Percentiles rank a stretch among this genome's conserved stretches.
Conservation (phyloP, 2,329 filamentous ascomycete genomes). For the Paecilomyces fulvus region DNA sequence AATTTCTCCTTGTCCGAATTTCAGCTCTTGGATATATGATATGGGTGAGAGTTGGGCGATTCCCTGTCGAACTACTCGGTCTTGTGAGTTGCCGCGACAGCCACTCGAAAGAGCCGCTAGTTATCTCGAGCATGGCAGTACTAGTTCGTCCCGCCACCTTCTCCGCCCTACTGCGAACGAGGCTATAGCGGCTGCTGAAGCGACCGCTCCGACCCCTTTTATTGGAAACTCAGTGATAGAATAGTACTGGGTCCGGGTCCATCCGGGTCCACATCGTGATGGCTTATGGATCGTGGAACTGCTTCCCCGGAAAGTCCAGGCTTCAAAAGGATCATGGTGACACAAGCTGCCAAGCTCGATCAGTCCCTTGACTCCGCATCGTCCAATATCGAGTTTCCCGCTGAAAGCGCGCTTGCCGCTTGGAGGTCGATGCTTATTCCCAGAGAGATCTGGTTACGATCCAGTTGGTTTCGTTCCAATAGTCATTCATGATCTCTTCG, state of each 20-base stretch:
- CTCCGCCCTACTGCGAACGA: neutral
- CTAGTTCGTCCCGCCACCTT: neutral
- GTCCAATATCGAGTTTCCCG: conserved; percentile 12
- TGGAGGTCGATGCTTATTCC: neutral
- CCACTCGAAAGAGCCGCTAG: neutral
- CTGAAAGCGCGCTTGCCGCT: conserved; percentile 34
- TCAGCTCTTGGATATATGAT: neutral
- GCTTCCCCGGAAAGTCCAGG: neutral
- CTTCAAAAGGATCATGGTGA: neutral
- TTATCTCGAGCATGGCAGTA: neutral
- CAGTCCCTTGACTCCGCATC: neutral
- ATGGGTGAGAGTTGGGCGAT: neutral
- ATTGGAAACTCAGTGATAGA: neutral
- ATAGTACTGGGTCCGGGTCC: neutral
- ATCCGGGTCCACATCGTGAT: neutral
- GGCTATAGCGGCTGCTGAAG: neutral
- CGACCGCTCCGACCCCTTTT: neutral
- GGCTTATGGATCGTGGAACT: neutral
- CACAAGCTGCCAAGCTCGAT: conserved; percentile 3
- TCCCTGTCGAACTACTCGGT: neutral
- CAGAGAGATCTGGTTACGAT: neutral
- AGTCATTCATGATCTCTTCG: neutral
- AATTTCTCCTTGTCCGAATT: neutral
- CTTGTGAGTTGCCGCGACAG: neutral
- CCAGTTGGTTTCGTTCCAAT: neutral